Evolutionary conservation across 2,329 filamentous ascomycete species (phyloP), one percentile per base, ranked within the genome.

Genomic region (Davidsoniella virescens): DNA sequence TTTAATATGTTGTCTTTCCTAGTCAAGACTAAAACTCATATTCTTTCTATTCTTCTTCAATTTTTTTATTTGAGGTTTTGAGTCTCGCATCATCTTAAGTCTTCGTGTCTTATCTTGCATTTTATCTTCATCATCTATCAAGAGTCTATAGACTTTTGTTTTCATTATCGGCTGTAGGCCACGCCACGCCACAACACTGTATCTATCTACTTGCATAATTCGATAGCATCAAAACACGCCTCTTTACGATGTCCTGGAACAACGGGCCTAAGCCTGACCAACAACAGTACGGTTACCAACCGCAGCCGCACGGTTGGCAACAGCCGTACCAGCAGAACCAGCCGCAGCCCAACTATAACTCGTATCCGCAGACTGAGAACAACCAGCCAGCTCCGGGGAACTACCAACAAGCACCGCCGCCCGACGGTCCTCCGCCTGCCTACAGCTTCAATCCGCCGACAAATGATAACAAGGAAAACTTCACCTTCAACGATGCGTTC

Each of bases 401-500:
- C 5, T 61, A 62, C 37, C 59, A 62, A 14, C 61, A 63, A 42
- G 57, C 55, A 5, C 52, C 54, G 36, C 49, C 55, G 10, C 54
- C 52, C 12, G 59, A 62, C 46, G 59, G 58, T 10, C 55, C 57
- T 17, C 61, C 61, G 45, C 62, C 61, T 2, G 56, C 57, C 2
- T 64, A 65, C 48, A 61, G 61, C 20, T 67, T 64, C 56, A 62
- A 64, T 48, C 62, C 64, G 9, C 62, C 63, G 2, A 60, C 66
- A 47, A 56, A 61, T 29, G 61, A 64, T 40, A 63, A 63, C 26
- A 60, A 61, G 49, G 70, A 73, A 54, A 76, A 76, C 60, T 67
- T 68, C 33, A 67, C 67, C 26, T 95, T 93, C 61, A 78, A 90
- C 17, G 75, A 95, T 60, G 76, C 80, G 1, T 95, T 96, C 70